Conservation (phyloP, 495 filamentous ascomycete species). For the Talaromyces ruber region DNA sequence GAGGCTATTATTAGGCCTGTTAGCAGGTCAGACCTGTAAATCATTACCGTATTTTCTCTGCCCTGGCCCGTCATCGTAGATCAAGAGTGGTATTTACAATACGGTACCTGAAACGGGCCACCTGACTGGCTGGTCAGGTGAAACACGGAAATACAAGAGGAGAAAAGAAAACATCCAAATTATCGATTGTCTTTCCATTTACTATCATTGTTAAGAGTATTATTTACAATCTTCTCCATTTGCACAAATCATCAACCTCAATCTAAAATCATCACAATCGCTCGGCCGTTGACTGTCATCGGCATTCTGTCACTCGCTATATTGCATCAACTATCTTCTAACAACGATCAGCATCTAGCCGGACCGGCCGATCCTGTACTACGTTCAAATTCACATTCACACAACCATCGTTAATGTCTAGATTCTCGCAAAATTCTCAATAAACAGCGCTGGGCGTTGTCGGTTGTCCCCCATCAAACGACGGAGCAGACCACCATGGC, state of each 20-base stretch:
- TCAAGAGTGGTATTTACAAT: not conserved
- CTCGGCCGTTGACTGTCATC: not conserved
- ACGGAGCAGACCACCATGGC: not conserved
- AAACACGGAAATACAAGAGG: not conserved
- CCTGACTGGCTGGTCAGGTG: not conserved
- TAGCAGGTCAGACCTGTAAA: not conserved
- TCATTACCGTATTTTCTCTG: not conserved
- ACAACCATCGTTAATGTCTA: not conserved
- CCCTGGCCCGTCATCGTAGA: not conserved
- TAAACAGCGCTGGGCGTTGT: constrained; percentile 4
- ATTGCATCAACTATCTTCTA: not conserved
- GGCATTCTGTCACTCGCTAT: not conserved
- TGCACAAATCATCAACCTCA: not conserved
- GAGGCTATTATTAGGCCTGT: not conserved
- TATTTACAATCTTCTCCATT: not conserved
- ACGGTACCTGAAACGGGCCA: not conserved
- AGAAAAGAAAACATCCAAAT: not conserved
- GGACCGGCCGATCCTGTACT: not conserved
- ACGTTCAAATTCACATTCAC: not conserved
- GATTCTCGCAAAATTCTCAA: not conserved
- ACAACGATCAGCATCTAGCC: not conserved
- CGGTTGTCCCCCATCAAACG: not conserved
- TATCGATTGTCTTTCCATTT: not conserved
- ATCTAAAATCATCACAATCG: not conserved
- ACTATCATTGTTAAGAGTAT: not conserved